Conservation (phyloP, 352 stramenopile species). For the Phytophthora meadii region DNA sequence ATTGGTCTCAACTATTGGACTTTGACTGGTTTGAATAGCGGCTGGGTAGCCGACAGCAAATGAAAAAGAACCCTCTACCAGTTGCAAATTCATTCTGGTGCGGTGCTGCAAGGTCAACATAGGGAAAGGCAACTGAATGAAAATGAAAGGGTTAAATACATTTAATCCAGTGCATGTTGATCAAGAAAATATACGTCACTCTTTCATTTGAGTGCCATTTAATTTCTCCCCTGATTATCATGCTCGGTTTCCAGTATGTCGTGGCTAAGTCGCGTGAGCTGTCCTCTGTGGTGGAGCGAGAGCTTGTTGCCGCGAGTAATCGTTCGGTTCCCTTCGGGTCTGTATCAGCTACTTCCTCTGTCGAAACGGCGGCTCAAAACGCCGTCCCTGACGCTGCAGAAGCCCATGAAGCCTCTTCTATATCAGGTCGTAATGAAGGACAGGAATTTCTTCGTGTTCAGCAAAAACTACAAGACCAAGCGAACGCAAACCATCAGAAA, state of each 20-base stretch:
- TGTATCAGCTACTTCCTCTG: background rate
- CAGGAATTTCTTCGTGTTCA: conserved; percentile 53
- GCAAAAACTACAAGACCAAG: conserved; percentile 39
- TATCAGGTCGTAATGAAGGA: conserved; percentile 38
- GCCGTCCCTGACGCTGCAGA: conserved; percentile 10
- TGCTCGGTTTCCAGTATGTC: conserved; percentile 79
- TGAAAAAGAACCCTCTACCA: conserved; percentile 12
- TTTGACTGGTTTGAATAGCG: conserved; percentile 10
- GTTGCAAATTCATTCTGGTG: background rate
- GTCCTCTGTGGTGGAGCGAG: conserved; percentile 61
- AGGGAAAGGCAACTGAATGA: conserved; percentile 4
- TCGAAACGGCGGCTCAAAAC: conserved; percentile 18
- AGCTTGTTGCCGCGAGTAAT: conserved; percentile 36
- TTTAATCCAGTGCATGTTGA: too few species aligned
- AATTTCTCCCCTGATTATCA: conserved; percentile 14
- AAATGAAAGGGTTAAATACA: too few species aligned
- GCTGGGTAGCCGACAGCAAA: conserved; percentile 13
- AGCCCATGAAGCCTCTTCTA: background rate
- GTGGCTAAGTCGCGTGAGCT: conserved; percentile 81
- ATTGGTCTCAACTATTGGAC: conserved; percentile 24
- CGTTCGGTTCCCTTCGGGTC: conserved; percentile 16
- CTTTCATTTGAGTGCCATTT: too few species aligned
- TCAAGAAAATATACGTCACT: too few species aligned
- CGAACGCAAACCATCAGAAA: conserved; percentile 47
- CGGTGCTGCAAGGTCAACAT: too few species aligned